Evolutionary conservation across 768 basidiomycete genomes (phyloP).

Genomic region (Xerocomellus amylosporus): DNA sequence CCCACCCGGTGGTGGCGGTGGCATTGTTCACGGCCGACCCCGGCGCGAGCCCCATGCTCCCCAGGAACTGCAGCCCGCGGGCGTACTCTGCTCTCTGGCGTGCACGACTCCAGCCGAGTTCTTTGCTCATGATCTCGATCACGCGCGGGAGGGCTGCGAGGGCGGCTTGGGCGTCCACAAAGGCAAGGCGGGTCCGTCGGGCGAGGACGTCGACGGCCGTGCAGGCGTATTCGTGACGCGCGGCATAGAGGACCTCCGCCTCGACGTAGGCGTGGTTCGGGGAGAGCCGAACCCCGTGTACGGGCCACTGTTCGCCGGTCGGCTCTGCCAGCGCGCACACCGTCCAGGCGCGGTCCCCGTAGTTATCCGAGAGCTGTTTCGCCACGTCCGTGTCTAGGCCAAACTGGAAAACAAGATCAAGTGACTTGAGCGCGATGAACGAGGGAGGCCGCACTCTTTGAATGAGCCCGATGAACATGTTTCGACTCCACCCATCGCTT

Average conservation of each 20-base stretch:
- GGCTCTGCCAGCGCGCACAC: slow-evolving; percentile 78
- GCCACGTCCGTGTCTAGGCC: slow-evolving; percentile 91
- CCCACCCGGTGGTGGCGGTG: neutral
- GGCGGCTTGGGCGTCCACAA: slow-evolving; percentile 87
- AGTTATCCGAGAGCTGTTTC: slow-evolving; percentile 87
- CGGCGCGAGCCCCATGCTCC: slow-evolving; percentile 80
- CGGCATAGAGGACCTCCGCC: slow-evolving; percentile 88
- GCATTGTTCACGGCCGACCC: slow-evolving; percentile 16
- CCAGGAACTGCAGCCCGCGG: slow-evolving; percentile 62
- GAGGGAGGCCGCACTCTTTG: slow-evolving; percentile 59
- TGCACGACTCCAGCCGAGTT: slow-evolving; percentile 70
- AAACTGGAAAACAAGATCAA: slow-evolving; percentile 49
- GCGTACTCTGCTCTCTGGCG: slow-evolving; percentile 60
- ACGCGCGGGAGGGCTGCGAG: slow-evolving; percentile 82
- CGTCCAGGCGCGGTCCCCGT: slow-evolving; percentile 96
- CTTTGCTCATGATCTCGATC: slow-evolving; percentile 86
- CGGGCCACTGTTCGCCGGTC: slow-evolving; percentile 80
- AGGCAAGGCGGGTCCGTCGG: slow-evolving; percentile 88
- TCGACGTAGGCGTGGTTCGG: slow-evolving; percentile 85
- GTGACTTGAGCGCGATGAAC: neutral
- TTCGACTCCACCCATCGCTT: slow-evolving; percentile 89
- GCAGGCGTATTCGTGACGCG: slow-evolving; percentile 85
- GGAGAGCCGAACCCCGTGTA: slow-evolving; percentile 73
- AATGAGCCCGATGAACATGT: slow-evolving; percentile 96
- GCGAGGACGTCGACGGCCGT: slow-evolving; percentile 93